Conservation (phyloP, 108 stramenopile genomes). For the Discostella pseudostelligera region DNA sequence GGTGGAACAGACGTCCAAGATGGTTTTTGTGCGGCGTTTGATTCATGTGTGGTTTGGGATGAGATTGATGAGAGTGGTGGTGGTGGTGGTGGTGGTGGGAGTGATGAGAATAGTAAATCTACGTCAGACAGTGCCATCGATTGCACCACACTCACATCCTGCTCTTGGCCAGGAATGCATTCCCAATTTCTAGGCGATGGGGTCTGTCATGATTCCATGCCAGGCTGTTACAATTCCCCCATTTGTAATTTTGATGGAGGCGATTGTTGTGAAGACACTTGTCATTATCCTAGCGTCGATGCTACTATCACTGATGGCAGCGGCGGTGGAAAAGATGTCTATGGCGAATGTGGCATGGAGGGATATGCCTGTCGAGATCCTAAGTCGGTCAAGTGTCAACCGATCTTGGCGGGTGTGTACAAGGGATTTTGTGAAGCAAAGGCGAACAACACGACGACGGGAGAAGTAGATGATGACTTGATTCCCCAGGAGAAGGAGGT, state of each 20-base stretch:
- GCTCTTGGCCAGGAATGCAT: conserved; percentile 82
- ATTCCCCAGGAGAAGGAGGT: conserved; percentile 15
- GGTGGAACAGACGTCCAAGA: conserved; percentile 38
- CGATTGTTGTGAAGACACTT: conserved; percentile 89
- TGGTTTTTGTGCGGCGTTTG: conserved; percentile 74
- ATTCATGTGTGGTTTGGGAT: conserved; percentile 74
- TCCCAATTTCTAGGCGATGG: conserved; percentile 80
- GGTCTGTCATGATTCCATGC: conserved; percentile 76
- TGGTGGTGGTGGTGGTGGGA: conserved; percentile 29
- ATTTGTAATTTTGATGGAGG: conserved; percentile 86
- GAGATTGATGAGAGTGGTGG: conserved; percentile 24
- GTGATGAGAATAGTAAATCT: conserved; percentile 10
- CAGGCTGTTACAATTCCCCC: conserved; percentile 88
- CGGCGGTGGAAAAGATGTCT: conserved; percentile 15
- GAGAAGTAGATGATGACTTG: conserved; percentile 17
- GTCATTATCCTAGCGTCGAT: conserved; percentile 23
- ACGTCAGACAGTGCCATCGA: conserved; percentile 41
- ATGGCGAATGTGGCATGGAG: conserved; percentile 74
- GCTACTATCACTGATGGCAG: conserved; percentile 18
- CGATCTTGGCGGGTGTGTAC: conserved; percentile 51
- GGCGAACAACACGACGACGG: conserved; percentile 22
- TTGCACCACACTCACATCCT: conserved; percentile 67
- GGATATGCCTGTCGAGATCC: conserved; percentile 89
- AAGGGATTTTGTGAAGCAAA: conserved; percentile 35
- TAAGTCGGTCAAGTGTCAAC: conserved; percentile 55